These are phyloP conservation scores for Nitzschia inconspicua DNA, from an alignment of 108 stramenopile species.

Conservation along the genomic window DNA sequence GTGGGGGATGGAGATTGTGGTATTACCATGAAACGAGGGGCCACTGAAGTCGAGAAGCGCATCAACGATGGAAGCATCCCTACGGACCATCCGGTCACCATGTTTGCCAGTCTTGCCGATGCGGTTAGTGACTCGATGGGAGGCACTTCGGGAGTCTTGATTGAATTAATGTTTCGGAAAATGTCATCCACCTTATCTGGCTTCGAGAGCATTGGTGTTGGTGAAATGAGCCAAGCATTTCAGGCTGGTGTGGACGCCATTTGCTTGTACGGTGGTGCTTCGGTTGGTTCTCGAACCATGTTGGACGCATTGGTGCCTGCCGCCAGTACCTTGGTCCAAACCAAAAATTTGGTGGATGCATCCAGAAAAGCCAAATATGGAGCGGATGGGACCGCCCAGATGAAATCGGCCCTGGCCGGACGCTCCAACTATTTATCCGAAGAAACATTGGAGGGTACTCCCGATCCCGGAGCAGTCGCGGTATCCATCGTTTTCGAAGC, in stretches of 20 bases:
- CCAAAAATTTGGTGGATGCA: conserved; percentile 38
- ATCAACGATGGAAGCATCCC: conserved; percentile 27
- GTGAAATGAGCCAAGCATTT: conserved; percentile 67
- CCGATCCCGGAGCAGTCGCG: conserved; percentile 96
- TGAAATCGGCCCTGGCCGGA: conserved; percentile 87
- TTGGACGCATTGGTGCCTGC: conserved; percentile 92
- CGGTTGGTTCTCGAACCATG: conserved; percentile 93
- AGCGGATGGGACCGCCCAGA: conserved; percentile 84
- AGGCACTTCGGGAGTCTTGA: conserved; percentile 92
- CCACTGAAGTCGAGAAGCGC: conserved; percentile 64
- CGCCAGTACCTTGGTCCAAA: conserved; percentile 36
- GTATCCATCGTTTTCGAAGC: conserved; percentile 88
- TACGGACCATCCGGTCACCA: conserved; percentile 48
- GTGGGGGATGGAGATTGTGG: conserved; percentile 99
- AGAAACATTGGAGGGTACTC: conserved; percentile 79
- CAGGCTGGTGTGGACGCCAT: conserved; percentile 86
- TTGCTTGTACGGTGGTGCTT: conserved; percentile 90
- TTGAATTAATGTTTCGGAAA: conserved; percentile 91
- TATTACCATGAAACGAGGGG: conserved; percentile 92
- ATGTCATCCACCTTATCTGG: conserved; percentile 46
- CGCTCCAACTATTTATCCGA: conserved; percentile 91
- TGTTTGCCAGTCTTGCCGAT: conserved; percentile 74
- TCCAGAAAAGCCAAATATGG: conserved; percentile 74
- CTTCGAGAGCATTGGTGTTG: conserved; percentile 33
- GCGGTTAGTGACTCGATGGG: conserved; percentile 88